A percentile compares a stretch with the other conserved stretches of the same genome.
These are phyloP conservation scores for Trypanosoma scelopori DNA, from an alignment of 208 protist genomes.

Conservation along the genomic window DNA sequence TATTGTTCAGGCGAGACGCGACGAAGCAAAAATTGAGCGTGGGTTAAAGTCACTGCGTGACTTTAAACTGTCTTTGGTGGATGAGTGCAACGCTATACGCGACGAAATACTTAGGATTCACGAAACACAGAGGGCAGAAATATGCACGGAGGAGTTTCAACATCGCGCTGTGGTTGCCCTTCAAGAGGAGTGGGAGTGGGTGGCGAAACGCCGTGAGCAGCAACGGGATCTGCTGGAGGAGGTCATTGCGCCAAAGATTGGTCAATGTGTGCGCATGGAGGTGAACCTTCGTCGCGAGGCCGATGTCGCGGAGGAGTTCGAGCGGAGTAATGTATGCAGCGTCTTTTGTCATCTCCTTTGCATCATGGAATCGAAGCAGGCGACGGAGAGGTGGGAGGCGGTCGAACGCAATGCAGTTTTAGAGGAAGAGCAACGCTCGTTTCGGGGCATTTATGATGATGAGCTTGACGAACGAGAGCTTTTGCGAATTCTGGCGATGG, in stretches of 20 bases:
- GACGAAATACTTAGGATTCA: constrained; percentile 37
- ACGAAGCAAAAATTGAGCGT: constrained; percentile 35
- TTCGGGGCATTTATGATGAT: constrained; percentile 3
- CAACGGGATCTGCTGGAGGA: constrained; percentile 7
- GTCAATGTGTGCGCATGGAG: constrained; percentile 15
- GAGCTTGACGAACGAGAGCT: constrained; percentile 30
- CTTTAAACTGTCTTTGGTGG: constrained; percentile 37
- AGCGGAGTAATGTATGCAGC: neutral
- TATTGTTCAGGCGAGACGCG: constrained; percentile 45
- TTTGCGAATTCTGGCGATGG: constrained; percentile 16
- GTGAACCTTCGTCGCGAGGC: constrained; percentile 23
- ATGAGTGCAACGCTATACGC: constrained; percentile 34
- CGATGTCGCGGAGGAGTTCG: constrained; percentile 37
- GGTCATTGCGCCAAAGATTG: constrained; percentile 14
- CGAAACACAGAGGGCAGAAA: constrained; percentile 18
- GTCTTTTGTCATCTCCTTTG: neutral
- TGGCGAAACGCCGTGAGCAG: neutral
- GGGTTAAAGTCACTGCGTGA: constrained; percentile 30
- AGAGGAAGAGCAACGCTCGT: constrained; percentile 9
- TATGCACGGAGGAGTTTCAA: constrained; percentile 35
- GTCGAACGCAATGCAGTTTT: constrained; percentile 5
- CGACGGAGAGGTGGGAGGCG: constrained; percentile 4
- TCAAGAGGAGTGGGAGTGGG: constrained; percentile 36
- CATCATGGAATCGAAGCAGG: constrained; percentile 23
- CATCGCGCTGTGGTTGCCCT: constrained; percentile 36